A percentile compares a stretch with the other conserved stretches of the same genome.
These are phyloP conservation scores for Perilla frutescens DNA, from an alignment of 257 asterid species.

Conservation along the genomic window DNA sequence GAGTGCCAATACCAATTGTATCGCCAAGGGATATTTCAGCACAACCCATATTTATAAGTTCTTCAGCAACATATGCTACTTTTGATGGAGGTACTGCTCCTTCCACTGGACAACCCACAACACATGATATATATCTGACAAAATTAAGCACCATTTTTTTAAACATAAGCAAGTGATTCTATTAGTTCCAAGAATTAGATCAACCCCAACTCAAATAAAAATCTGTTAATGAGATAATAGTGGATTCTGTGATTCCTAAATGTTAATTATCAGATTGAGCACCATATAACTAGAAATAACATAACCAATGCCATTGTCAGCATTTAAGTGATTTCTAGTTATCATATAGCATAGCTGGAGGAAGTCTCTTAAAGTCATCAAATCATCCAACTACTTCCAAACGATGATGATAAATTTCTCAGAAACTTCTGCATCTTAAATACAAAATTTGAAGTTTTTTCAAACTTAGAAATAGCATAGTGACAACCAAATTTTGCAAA, in stretches of 20 bases:
- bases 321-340: neutral
- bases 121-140: conserved; percentile 85
- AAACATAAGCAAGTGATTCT: conserved; percentile 18
- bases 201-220: conserved; percentile 23
- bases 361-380: neutral
- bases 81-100: conserved; percentile 82
- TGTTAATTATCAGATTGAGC: neutral
- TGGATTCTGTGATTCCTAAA: conserved; percentile 5
- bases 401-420: neutral
- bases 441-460: neutral
- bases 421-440: neutral
- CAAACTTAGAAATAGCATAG: neutral
- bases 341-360: neutral
- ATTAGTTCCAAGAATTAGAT: conserved; percentile 25
- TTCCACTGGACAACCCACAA: conserved; percentile 97
- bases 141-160: conserved; percentile 34
- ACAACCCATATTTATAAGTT: conserved; percentile 87
- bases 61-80: conserved; percentile 88
- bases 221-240: conserved; percentile 8
- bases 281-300: neutral
- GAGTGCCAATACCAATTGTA: conserved; percentile 96
- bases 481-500: conserved; percentile 13
- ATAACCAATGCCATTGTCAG: neutral
- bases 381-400: neutral
- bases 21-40: conserved; percentile 94